These are phyloP conservation scores for Suillus sp. DNA, from an alignment of 768 basidiomycete genomes.

Conservation along the genomic window DNA sequence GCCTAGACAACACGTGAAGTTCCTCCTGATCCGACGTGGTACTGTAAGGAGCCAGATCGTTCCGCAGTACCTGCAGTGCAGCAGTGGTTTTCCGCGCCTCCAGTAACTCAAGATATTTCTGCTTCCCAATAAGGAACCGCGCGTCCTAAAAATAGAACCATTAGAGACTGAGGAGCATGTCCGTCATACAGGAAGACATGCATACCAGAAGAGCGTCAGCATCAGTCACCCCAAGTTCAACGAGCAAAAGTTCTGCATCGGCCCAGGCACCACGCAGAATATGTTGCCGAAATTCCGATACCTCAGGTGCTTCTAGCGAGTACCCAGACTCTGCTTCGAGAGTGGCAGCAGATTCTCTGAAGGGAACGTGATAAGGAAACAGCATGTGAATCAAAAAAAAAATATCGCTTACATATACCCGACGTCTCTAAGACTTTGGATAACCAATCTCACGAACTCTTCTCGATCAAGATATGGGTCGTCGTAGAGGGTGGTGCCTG, in stretches of 20 bases:
- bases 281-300: constrained; percentile 77
- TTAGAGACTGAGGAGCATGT: constrained; percentile 21
- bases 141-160: constrained; percentile 57
- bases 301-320: constrained; percentile 74
- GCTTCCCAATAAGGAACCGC: constrained; percentile 85
- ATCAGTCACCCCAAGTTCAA: constrained; percentile 67
- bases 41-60: constrained; percentile 84
- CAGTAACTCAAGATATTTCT: constrained; percentile 94
- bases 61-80: constrained; percentile 84
- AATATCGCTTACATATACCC: constrained; percentile 68
- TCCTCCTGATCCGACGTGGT: constrained; percentile 79
- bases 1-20: constrained; percentile 89
- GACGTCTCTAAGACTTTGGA: constrained; percentile 88
- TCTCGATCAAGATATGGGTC: constrained; percentile 82
- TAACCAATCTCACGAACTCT: constrained; percentile 86
- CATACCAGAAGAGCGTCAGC: constrained; percentile 69
- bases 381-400: constrained; percentile 8
- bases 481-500: constrained; percentile 76
- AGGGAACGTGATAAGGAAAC: constrained; percentile 20
- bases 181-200: constrained; percentile 27
- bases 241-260: constrained; percentile 71
- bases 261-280: constrained; percentile 82
- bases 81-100: constrained; percentile 78
- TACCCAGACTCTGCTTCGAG: constrained; percentile 95
- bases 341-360: constrained; percentile 83